These are phyloP conservation scores for Rhodamnia argentea DNA, from an alignment of 345 rosid genomes.

Conservation along the genomic window DNA sequence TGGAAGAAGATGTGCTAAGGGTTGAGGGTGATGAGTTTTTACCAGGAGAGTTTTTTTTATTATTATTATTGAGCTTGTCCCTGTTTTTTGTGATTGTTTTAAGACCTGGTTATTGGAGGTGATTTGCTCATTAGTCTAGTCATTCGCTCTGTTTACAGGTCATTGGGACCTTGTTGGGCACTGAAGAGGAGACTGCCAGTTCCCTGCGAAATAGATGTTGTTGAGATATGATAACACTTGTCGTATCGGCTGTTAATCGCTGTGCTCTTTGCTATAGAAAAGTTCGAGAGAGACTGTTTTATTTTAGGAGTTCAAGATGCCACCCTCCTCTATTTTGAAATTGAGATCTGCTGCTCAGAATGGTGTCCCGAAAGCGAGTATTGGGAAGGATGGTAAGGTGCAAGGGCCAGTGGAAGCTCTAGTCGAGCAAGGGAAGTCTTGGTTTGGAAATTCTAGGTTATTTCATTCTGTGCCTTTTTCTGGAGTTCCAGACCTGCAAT, in stretches of 20 bases:
- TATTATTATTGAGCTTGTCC: neutral
- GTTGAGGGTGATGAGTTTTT: neutral
- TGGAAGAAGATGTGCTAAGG: neutral
- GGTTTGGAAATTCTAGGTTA: slow-evolving; percentile 35
- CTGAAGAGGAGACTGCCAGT: neutral
- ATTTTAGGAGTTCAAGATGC: slow-evolving; percentile 49
- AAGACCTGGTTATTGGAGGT: neutral
- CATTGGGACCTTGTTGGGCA: neutral
- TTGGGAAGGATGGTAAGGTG: slow-evolving; percentile 22
- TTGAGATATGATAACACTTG: neutral
- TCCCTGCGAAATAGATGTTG: neutral
- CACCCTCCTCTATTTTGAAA: slow-evolving; percentile 28
- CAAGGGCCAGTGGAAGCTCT: slow-evolving; percentile 32
- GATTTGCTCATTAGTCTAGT: neutral
- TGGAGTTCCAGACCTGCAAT: slow-evolving; percentile 30
- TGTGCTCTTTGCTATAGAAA: neutral
- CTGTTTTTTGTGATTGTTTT: neutral
- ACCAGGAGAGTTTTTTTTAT: neutral
- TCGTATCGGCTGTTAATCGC: neutral
- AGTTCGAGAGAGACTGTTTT: neutral
- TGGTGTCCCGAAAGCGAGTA: slow-evolving; percentile 27
- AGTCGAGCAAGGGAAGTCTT: slow-evolving; percentile 45
- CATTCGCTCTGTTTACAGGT: neutral
- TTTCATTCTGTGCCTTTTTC: slow-evolving; percentile 36
- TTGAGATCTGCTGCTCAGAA: slow-evolving; percentile 44